phyloP scores from a whole-genome alignment of 306 rosid species.

The Styphnolobium japonicum region DNA sequence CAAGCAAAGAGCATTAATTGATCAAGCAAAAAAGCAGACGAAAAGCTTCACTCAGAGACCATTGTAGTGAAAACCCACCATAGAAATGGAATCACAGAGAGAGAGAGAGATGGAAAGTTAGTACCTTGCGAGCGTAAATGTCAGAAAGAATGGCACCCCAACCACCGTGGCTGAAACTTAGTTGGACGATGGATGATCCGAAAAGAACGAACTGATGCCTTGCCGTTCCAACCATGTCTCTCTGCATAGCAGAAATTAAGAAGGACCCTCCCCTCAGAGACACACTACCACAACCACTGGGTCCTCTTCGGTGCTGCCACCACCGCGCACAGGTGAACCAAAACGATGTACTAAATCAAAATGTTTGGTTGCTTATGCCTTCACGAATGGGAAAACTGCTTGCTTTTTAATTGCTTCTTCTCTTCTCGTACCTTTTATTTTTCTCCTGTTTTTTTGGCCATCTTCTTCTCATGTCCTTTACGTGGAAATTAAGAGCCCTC shows the following conservation, averaged over 20 bases:
- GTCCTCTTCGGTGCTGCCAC: too few species aligned
- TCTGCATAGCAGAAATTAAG: too few species aligned
- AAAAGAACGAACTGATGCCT: conserved; percentile 88
- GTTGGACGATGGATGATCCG: conserved; percentile 92
- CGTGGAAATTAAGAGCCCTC: too few species aligned
- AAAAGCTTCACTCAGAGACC: not conserved
- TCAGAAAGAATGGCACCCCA: conserved; percentile 89
- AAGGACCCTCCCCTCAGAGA: too few species aligned
- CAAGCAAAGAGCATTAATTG: not conserved
- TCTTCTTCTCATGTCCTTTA: too few species aligned
- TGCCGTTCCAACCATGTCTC: conserved; percentile 66
- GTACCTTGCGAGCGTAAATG: conserved; percentile 82
- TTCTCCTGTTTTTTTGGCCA: too few species aligned
- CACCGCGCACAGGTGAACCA: not conserved
- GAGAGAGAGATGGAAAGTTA: not conserved
- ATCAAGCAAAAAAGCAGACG: not conserved
- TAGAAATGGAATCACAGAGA: not conserved
- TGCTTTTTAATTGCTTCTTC: too few species aligned
- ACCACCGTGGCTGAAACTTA: conserved; percentile 75
- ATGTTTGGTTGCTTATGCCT: not conserved
- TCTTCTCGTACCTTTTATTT: too few species aligned
- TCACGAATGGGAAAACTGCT: too few species aligned
- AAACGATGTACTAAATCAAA: not conserved
- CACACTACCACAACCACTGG: not conserved
- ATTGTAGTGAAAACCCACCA: not conserved